Evolutionary conservation across 2,329 filamentous ascomycete genomes (phyloP).

Genomic region (Aspergillus hiratsukae): DNA sequence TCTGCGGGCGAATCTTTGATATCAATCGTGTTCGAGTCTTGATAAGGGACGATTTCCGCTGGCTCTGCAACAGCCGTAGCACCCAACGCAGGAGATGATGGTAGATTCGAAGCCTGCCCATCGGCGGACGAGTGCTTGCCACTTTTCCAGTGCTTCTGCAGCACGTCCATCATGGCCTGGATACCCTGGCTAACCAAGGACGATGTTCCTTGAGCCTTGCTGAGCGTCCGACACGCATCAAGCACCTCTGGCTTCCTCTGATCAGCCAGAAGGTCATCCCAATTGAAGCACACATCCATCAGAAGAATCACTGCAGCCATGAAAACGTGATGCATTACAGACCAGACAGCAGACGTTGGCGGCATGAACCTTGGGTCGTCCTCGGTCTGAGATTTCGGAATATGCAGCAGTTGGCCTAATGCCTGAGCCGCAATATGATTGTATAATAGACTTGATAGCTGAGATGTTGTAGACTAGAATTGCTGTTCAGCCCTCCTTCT

Average conservation of each 20-base stretch:
- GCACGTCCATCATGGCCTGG: constrained; percentile 34
- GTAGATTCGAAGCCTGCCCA: neutral
- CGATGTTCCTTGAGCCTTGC: constrained; percentile 31
- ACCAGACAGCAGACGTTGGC: constrained; percentile 27
- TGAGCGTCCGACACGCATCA: constrained; percentile 36
- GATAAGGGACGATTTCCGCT: neutral
- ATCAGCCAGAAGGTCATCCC: constrained; percentile 33
- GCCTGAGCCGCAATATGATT: neutral
- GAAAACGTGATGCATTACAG: constrained; percentile 38
- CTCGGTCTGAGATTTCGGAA: constrained; percentile 7
- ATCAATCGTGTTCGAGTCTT: neutral
- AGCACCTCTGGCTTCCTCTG: constrained; percentile 34
- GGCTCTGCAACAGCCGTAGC: neutral
- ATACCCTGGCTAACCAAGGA: constrained; percentile 30
- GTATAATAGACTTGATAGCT: neutral
- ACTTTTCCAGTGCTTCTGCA: constrained; percentile 29
- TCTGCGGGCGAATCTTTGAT: neutral
- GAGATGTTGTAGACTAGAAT: no score
- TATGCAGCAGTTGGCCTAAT: no score
- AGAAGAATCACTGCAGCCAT: constrained; percentile 37
- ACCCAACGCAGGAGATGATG: neutral
- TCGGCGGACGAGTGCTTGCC: constrained; percentile 5
- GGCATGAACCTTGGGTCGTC: constrained; percentile 22
- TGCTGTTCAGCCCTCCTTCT: no score
- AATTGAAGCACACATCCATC: constrained; percentile 40